Conservation (phyloP, 345 rosid species). For the Triadica sebifera region DNA sequence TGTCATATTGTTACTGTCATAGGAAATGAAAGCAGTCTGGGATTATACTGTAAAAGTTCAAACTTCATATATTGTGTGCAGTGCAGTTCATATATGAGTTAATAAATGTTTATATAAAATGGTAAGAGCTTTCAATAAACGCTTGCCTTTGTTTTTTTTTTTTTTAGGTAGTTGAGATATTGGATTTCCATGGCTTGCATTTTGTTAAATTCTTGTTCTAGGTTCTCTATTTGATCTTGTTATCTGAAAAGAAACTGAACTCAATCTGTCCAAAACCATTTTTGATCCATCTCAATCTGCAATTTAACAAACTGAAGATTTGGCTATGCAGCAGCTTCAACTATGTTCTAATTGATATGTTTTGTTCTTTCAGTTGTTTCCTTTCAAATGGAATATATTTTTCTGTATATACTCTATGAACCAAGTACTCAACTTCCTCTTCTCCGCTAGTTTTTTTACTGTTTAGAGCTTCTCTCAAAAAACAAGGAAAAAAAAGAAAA, state of each 20-base stretch:
- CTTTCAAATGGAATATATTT: no score
- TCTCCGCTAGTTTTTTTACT: no score
- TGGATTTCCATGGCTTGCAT: not conserved
- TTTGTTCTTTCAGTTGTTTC: no score
- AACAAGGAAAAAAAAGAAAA: no score
- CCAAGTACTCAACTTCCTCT: no score
- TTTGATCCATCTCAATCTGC: no score
- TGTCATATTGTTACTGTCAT: slow-evolving; percentile 39
- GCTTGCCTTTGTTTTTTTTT: not conserved
- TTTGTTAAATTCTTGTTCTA: not conserved
- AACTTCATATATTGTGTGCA: slow-evolving; percentile 30
- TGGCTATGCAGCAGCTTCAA: not conserved
- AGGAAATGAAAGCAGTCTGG: slow-evolving; percentile 39
- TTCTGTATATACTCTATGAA: no score
- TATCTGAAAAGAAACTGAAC: not conserved
- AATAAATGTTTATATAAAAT: slow-evolving; percentile 21
- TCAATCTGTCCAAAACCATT: no score
- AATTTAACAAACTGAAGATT: no score
- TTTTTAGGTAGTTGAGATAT: not conserved
- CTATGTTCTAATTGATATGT: no score
- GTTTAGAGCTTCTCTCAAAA: no score
- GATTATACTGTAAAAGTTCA: slow-evolving; percentile 56
- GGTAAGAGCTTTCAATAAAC: slow-evolving; percentile 9
- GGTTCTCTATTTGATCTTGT: not conserved
- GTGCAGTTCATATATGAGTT: slow-evolving; percentile 41